Base-by-base conservation (phyloP, 371 early-diverging fungal genomes). In the Apophysomyces sp. region DNA sequence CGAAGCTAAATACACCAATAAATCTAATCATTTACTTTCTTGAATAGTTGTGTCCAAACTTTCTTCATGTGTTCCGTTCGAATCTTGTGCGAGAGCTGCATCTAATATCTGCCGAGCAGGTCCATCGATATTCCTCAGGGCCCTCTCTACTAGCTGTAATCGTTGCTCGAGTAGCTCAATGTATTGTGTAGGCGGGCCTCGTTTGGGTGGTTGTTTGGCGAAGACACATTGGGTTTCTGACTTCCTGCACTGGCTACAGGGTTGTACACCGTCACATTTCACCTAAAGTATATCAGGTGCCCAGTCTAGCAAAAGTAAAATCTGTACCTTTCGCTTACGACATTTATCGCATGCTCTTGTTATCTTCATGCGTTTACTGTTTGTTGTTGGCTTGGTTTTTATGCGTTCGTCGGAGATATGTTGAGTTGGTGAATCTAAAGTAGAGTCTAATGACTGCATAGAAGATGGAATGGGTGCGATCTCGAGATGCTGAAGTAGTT, bases 251-350 rank as follows among this genome's bases (percentile, higher is more conserved):
- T 75, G 69, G 37, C 64, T 62, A 60, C 81, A 81, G 28, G 81
- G 81, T 36, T 81, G 77, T 4, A 73, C 76, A 26, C 81, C 81
- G 60, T 81, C 78, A 52, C 81, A 81, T 62, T 81, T 81, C 11
- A 81, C 78, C 81, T 81, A 44, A 26, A 34, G 59, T 44, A 18
- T 26, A 44, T 44, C 49, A 44, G 37, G 37, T 11, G n/a, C n/a
- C 37, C 11, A 37, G 3, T n/a, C 37, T 37, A 11, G 15, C 3
- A 2, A 37, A 11, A 3, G 37, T 37, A 11, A 37, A 37, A n/a
- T 11, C 26, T 27, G 44, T 74, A 81, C 81, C 75, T 81, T 81
- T 64, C 81, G 71, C 60, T 78, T 81, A 66, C 81, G 59, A 62
- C 81, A 81, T 57, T 78, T 79, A 55, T 78, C 79, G 53, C 81